Base-by-base conservation (phyloP, 768 basidiomycete genomes). In the Galerina marginata region DNA sequence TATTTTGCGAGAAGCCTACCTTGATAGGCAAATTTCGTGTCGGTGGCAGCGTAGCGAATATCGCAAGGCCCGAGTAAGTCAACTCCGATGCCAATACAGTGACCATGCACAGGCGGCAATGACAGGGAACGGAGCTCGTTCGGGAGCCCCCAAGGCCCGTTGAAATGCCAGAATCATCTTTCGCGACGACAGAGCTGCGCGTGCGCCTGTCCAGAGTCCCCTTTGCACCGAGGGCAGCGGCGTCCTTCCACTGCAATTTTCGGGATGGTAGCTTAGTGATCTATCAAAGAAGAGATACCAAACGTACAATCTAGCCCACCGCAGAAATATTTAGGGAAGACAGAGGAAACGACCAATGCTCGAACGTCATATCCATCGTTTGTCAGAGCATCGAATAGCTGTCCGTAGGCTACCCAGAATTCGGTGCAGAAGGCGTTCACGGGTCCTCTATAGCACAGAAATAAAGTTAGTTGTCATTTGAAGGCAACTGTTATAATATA, bases 91-190 rank as follows among this genome's bases (percentile, higher is more conserved):
- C 95, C 95, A 42, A 92, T 71, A 9, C 86, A 85, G 10, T 85
- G 72, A 0, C 94, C 95, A 65, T 94, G 89, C 0, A 91, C 76
- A 0, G 95, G 95, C 94, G 0, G 79, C 91, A 44, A 97, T 91
- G 57, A 96, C 91, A 0, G 95, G 95, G 69, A 91, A 88, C 0
- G 82, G 81, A 56, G 88, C 88, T 10, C 83, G 77, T 61, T 89
- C 86, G 0, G 93, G 85, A 0, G 88, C 79, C 0, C 84, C 78
- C 44, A 96, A 90, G 29, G 86, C 85, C 16, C 75, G 69, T 76
- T 97, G 95, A 73, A 95, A 92, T 40, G 75, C 73, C 3, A 74
- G 69, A 39, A 92, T 71, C 61, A 80, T 74, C 14, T 80, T 71
- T 20, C 84, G 80, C 5, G 82, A 75, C 5, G 76, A 70, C 2